Conservation (phyloP, 257 asterid species). For the Cynanchum wilfordii region DNA sequence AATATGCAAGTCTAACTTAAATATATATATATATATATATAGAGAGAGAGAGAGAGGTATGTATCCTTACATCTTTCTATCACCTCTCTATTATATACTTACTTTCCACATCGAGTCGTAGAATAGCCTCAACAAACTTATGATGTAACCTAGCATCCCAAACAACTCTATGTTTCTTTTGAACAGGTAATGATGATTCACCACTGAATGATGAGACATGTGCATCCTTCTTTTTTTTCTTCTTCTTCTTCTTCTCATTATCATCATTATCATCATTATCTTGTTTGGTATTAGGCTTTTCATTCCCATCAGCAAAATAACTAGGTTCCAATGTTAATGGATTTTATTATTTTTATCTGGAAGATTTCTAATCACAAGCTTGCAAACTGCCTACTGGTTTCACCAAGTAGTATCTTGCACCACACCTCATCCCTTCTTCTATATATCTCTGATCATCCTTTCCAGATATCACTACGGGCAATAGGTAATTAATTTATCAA, state of each 20-base stretch:
- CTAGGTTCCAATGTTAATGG: too few species aligned
- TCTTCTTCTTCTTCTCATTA: too few species aligned
- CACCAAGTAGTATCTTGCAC: constrained; percentile 70
- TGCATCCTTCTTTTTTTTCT: too few species aligned
- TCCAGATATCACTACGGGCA: constrained; percentile 56
- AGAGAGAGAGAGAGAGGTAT: too few species aligned
- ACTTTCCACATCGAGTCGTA: constrained; percentile 63
- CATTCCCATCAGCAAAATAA: too few species aligned
- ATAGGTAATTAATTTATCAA: too few species aligned
- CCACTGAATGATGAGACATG: constrained; percentile 29
- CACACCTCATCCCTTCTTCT: constrained; percentile 66
- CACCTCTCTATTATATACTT: too few species aligned
- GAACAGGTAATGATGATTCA: constrained; percentile 35
- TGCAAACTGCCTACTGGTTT: constrained; percentile 67
- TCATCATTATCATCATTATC: constrained; percentile 34
- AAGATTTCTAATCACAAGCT: constrained; percentile 49
- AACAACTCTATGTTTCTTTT: constrained; percentile 62
- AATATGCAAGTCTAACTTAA: too few species aligned
- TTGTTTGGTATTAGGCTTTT: too few species aligned
- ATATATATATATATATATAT: not conserved
- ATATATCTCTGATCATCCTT: constrained; percentile 43
- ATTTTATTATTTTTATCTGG: too few species aligned
- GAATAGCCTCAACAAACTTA: constrained; percentile 55
- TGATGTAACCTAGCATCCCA: constrained; percentile 66
- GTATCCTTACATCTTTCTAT: too few species aligned